Conservation (phyloP, 805 yeast species). For the Schwanniomyces pseudopolymorphus region DNA sequence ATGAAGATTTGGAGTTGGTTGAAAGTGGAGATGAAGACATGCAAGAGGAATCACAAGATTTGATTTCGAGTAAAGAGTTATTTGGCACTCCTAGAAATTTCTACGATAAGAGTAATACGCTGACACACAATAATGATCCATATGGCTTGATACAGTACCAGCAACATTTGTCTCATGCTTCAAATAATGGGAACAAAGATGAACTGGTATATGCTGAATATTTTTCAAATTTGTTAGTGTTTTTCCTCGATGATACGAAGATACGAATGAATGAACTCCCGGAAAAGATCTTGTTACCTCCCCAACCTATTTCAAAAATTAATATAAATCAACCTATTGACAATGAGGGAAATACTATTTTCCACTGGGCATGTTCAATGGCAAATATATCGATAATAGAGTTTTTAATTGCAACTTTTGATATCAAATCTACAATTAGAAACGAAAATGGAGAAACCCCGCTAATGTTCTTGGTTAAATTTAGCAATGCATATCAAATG, state of each 20-base stretch:
- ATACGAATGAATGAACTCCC: slow-evolving; percentile 22
- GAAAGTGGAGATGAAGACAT: slow-evolving; percentile 13
- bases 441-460: slow-evolving; percentile 89
- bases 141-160: slow-evolving; percentile 42
- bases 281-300: slow-evolving; percentile 51
- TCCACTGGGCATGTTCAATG: slow-evolving; percentile 95
- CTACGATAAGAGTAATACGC: slow-evolving; percentile 29
- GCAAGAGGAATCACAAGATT: slow-evolving; percentile 23
- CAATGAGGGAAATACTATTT: slow-evolving; percentile 87
- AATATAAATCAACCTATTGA: slow-evolving; percentile 86
- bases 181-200: slow-evolving; percentile 11
- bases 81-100: slow-evolving; percentile 42
- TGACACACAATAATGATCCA: slow-evolving; percentile 27
- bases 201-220: slow-evolving; percentile 35
- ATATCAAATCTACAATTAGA: slow-evolving; percentile 65
- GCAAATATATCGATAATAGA: slow-evolving; percentile 74
- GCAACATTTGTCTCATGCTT: slow-evolving; percentile 16
- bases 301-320: slow-evolving; percentile 52
- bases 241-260: slow-evolving; percentile 49
- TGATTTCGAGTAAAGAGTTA: slow-evolving; percentile 38
- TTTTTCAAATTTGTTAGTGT: slow-evolving; percentile 47
- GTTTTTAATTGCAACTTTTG: slow-evolving; percentile 58
- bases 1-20: slow-evolving; percentile 34
- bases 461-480: slow-evolving; percentile 47
- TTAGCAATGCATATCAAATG: slow-evolving; percentile 38